Evolutionary conservation across 2,329 filamentous ascomycete genomes (phyloP).

Genomic region (Penicillium sp.): DNA sequence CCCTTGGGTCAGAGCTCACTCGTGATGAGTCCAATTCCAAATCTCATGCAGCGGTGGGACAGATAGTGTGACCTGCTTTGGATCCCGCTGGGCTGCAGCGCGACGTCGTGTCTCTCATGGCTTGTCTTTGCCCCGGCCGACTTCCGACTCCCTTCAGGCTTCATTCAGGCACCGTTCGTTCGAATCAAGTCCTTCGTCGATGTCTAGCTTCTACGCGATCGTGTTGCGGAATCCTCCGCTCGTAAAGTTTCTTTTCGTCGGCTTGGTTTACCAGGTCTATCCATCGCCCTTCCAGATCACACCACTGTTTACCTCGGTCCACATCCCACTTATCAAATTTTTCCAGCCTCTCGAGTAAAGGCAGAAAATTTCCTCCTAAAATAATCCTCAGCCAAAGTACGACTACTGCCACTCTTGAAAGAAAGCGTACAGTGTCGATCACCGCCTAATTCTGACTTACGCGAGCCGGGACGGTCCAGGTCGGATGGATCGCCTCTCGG

Average conservation of each 20-base stretch:
- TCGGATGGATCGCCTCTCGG: neutral
- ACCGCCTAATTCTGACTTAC: neutral
- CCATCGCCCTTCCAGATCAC: neutral
- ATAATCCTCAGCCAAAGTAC: neutral
- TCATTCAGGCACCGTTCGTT: neutral
- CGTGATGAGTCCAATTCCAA: conserved; percentile 13
- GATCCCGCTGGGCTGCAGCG: neutral
- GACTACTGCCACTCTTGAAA: neutral
- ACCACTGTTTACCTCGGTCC: neutral
- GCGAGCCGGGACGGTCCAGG: neutral
- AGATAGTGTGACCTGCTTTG: neutral
- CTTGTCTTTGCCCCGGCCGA: neutral
- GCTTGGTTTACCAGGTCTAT: neutral
- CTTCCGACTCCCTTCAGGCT: neutral
- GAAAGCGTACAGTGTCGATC: neutral
- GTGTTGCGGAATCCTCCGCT: neutral
- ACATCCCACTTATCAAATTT: too few relatives aligned
- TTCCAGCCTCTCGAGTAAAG: neutral
- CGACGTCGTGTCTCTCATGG: neutral
- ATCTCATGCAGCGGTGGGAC: conserved; percentile 1
- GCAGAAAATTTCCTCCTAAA: neutral
- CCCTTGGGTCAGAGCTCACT: neutral
- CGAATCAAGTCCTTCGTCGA: neutral
- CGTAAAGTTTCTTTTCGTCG: neutral
- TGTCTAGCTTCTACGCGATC: neutral